These are phyloP conservation scores for Luffa acutangula DNA, from an alignment of 306 rosid species.

Conservation along the genomic window DNA sequence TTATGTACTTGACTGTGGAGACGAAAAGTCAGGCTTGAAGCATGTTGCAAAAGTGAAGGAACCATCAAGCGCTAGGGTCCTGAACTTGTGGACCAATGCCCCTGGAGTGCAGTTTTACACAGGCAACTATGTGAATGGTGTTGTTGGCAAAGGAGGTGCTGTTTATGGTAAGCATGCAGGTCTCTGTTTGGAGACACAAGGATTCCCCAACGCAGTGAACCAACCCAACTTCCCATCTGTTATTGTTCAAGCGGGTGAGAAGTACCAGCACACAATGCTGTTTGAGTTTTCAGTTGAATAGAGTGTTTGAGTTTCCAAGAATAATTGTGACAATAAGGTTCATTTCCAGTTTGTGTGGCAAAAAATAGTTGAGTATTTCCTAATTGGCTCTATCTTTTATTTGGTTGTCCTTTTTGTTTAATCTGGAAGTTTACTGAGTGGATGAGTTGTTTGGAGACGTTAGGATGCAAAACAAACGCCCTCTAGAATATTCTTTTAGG, in stretches of 20 bases:
- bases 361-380: neutral
- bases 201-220: constrained; percentile 54
- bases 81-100: constrained; percentile 68
- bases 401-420: neutral
- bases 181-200: constrained; percentile 91
- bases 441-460: neutral
- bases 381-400: neutral
- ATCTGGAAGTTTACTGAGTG: neutral
- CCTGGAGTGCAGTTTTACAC: constrained; percentile 98
- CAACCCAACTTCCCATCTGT: constrained; percentile 17
- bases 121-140: constrained; percentile 58
- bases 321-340: neutral
- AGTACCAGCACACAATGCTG: constrained; percentile 72
- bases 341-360: neutral
- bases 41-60: constrained; percentile 82
- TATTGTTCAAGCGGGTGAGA: constrained; percentile 71
- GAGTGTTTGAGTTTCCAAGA: neutral
- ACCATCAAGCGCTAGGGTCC: constrained; percentile 72
- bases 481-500: neutral
- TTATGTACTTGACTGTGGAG: constrained; percentile 67
- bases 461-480: neutral
- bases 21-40: constrained; percentile 43
- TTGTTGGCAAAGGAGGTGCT: constrained; percentile 63
- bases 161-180: constrained; percentile 74
- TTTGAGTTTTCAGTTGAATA: constrained; percentile 72